A percentile compares a stretch with the other conserved stretches of the same genome.
phyloP scores from a whole-genome alignment of 2,329 filamentous ascomycete species.

The Triangularia setosa region DNA sequence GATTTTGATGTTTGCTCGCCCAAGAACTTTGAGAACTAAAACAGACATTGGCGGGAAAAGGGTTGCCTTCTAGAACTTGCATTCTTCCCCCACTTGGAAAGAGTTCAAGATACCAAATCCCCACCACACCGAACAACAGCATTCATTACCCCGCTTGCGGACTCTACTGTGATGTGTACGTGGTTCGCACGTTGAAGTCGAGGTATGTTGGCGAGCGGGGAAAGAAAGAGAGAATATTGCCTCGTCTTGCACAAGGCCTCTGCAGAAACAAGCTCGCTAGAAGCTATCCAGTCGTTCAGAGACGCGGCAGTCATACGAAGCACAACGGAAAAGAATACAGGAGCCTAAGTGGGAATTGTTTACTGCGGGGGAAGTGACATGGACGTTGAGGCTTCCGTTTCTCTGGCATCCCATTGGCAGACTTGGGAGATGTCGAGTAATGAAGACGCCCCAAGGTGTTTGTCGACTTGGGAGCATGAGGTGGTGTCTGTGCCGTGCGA shows the following conservation, averaged over 20 bases:
- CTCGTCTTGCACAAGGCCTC: background rate
- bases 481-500: background rate
- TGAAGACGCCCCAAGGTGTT: background rate
- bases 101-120: background rate
- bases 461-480: background rate
- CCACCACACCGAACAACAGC: background rate
- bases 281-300: background rate
- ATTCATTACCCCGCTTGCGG: background rate
- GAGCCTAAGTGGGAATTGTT: conserved; percentile 8
- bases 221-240: background rate
- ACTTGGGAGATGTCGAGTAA: background rate
- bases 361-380: background rate
- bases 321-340: conserved; percentile 9
- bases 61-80: too few relatives aligned
- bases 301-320: background rate
- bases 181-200: background rate
- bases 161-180: background rate
- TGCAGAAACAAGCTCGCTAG: background rate
- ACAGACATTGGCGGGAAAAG: background rate
- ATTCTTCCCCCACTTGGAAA: too few relatives aligned
- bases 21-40: background rate
- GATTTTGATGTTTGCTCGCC: background rate
- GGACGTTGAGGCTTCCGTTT: background rate
- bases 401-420: background rate
- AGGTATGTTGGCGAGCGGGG: background rate